phyloP scores from a whole-genome alignment of 2,329 filamentous ascomycete species.

The Spiromastix sp. region DNA sequence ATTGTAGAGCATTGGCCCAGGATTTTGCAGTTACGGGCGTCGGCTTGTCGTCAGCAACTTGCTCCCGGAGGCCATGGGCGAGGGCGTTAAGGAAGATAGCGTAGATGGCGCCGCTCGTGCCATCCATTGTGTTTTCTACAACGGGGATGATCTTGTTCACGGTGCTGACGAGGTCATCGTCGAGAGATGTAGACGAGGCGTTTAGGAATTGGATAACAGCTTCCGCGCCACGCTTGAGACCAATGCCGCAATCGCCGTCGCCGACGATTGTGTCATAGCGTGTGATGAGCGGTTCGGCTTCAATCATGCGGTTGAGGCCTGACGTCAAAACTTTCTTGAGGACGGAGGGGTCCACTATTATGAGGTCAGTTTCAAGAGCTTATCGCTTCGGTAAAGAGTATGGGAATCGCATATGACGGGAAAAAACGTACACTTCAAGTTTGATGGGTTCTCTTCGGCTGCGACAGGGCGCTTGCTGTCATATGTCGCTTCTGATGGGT shows the following conservation, averaged over 20 bases:
- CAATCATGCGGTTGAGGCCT: constrained; percentile 50
- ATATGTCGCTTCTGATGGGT: constrained; percentile 31
- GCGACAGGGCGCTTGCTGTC: constrained; percentile 31
- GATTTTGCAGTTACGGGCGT: constrained; percentile 38
- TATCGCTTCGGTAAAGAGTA: constrained; percentile 5
- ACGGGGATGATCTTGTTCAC: constrained; percentile 51
- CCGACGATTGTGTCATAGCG: constrained; percentile 71
- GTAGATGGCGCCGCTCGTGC: constrained; percentile 65
- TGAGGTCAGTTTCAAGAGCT: neutral
- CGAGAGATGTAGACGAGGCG: constrained; percentile 30
- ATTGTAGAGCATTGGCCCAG: constrained; percentile 59
- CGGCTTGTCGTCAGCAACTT: constrained; percentile 36
- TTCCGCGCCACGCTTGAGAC: constrained; percentile 78
- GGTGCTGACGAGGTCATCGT: constrained; percentile 49
- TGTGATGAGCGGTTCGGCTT: constrained; percentile 55
- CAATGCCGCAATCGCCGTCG: constrained; percentile 83
- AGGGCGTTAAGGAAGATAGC: constrained; percentile 88
- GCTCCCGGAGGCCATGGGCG: constrained; percentile 53
- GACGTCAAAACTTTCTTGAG: constrained; percentile 44
- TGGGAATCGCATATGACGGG: constrained; percentile 10
- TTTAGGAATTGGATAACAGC: constrained; percentile 37
- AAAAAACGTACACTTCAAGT: constrained; percentile 39
- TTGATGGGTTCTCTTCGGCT: constrained; percentile 40
- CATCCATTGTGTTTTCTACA: constrained; percentile 62
- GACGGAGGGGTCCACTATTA: constrained; percentile 8